phyloP scores from a whole-genome alignment of 495 filamentous ascomycete species.

The Bacidia rubella region DNA sequence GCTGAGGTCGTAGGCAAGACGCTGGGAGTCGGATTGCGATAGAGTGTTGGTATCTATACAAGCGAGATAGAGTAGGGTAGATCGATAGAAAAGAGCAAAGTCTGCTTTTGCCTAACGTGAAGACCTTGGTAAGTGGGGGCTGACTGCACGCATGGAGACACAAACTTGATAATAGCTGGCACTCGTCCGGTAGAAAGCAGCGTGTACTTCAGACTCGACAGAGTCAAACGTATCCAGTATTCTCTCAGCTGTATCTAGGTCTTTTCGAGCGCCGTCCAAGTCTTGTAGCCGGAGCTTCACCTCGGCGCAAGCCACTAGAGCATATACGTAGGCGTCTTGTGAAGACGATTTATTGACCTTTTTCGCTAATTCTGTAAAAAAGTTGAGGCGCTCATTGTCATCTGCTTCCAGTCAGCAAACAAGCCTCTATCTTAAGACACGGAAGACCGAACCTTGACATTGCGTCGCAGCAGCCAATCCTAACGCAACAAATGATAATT shows the following conservation, averaged over 20 bases:
- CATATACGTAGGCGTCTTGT: slow-evolving; percentile 94
- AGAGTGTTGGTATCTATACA: slow-evolving; percentile 78
- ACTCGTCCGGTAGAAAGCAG: slow-evolving; percentile 90
- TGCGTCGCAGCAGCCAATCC: slow-evolving; percentile 76
- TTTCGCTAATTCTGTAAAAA: slow-evolving; percentile 68
- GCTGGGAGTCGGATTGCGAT: slow-evolving; percentile 52
- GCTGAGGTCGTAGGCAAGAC: slow-evolving; percentile 80
- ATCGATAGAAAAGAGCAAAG: slow-evolving; percentile 92
- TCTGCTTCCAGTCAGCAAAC: slow-evolving; percentile 36
- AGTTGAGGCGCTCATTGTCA: slow-evolving; percentile 72
- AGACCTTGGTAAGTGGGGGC: background rate
- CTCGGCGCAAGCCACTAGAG: slow-evolving; percentile 76
- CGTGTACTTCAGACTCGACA: slow-evolving; percentile 92
- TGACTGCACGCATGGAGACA: slow-evolving; percentile 17
- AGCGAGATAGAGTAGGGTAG: slow-evolving; percentile 93
- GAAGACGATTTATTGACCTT: slow-evolving; percentile 87
- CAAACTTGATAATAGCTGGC: slow-evolving; percentile 73
- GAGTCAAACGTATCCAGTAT: slow-evolving; percentile 86
- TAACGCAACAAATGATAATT: slow-evolving; percentile 86
- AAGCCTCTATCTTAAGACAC: background rate
- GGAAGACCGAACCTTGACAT: slow-evolving; percentile 53
- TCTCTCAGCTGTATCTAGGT: slow-evolving; percentile 74
- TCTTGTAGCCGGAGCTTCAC: slow-evolving; percentile 70
- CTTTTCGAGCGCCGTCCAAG: slow-evolving; percentile 61
- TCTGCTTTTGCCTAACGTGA: slow-evolving; percentile 54